A percentile compares a stretch with the other conserved stretches of the same genome.
Conservation (phyloP, 192 early-diverging fungal genomes). For the Mortierella claussenii region DNA sequence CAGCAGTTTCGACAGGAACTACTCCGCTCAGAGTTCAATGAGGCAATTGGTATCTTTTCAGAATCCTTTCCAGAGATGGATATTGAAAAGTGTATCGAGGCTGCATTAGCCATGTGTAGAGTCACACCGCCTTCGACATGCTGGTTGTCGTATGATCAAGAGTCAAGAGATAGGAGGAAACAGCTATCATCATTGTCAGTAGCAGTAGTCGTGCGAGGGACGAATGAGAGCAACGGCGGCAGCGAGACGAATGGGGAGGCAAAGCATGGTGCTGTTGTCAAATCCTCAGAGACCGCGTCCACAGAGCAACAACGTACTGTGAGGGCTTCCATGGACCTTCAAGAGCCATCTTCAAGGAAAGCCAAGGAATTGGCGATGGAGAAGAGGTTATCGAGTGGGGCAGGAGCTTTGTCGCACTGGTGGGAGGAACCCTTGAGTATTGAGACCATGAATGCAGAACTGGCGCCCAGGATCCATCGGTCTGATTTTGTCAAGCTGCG, state of each 20-base stretch:
- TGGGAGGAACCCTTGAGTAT: constrained; percentile 62
- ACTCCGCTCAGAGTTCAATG: constrained; percentile 77
- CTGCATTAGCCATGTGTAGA: constrained; percentile 70
- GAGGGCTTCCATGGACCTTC: constrained; percentile 12
- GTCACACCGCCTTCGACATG: constrained; percentile 72
- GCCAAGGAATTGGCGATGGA: constrained; percentile 19
- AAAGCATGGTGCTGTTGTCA: too few species aligned
- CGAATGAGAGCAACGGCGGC: background rate
- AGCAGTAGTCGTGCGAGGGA: background rate
- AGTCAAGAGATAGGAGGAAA: constrained; percentile 31
- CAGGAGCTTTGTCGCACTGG: constrained; percentile 39
- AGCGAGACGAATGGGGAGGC: background rate
- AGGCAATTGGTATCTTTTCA: constrained; percentile 58
- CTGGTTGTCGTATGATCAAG: constrained; percentile 49
- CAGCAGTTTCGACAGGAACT: constrained; percentile 72
- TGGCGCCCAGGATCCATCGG: constrained; percentile 65
- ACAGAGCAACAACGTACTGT: background rate
- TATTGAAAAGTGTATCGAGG: constrained; percentile 74
- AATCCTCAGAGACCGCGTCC: background rate
- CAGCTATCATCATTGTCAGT: constrained; percentile 8
- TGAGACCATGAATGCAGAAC: constrained; percentile 59
- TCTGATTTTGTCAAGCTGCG: constrained; percentile 59
- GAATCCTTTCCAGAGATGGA: constrained; percentile 75
- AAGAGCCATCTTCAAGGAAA: constrained; percentile 7
- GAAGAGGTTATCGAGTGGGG: constrained; percentile 14